These are phyloP conservation scores for Miamiensis avidus DNA, from an alignment of 169 alveolate species.

Conservation along the genomic window DNA sequence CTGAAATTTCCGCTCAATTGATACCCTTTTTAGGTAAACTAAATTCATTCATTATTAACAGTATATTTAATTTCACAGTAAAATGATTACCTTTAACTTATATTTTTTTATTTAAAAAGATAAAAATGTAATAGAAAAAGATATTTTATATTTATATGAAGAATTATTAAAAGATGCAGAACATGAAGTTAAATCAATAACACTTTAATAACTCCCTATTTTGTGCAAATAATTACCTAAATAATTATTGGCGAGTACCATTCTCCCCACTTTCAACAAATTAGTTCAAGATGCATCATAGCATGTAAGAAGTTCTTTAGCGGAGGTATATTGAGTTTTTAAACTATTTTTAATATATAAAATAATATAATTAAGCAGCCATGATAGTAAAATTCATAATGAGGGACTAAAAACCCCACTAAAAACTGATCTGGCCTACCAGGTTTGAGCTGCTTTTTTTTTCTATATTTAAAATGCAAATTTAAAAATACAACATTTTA, in stretches of 20 bases:
- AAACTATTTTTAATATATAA: too few relatives aligned
- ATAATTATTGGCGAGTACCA: neutral
- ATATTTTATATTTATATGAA: constrained; percentile 29
- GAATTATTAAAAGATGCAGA: constrained; percentile 39
- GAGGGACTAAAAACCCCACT: too few relatives aligned
- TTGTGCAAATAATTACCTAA: constrained; percentile 32
- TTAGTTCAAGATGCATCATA: constrained; percentile 29
- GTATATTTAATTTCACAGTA: neutral
- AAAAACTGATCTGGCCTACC: too few relatives aligned
- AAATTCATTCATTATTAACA: neutral
- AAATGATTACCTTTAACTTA: constrained; percentile 2
- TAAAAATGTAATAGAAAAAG: constrained; percentile 21
- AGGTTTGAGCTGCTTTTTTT: too few relatives aligned
- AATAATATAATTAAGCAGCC: too few relatives aligned
- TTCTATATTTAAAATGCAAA: too few relatives aligned
- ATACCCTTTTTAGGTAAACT: constrained; percentile 8
- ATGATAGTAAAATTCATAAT: too few relatives aligned
- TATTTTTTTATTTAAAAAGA: constrained; percentile 6
- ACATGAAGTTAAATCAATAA: constrained; percentile 47
- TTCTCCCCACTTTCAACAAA: constrained; percentile 19
- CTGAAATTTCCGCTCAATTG: constrained; percentile 28
- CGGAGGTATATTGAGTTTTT: constrained; percentile 6
- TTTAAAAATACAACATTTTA: too few relatives aligned
- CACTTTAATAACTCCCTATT: constrained; percentile 12
- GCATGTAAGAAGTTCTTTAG: constrained; percentile 46